These are phyloP conservation scores for Ammopiptanthus mongolicus DNA, from an alignment of 306 rosid species.

Conservation along the genomic window DNA sequence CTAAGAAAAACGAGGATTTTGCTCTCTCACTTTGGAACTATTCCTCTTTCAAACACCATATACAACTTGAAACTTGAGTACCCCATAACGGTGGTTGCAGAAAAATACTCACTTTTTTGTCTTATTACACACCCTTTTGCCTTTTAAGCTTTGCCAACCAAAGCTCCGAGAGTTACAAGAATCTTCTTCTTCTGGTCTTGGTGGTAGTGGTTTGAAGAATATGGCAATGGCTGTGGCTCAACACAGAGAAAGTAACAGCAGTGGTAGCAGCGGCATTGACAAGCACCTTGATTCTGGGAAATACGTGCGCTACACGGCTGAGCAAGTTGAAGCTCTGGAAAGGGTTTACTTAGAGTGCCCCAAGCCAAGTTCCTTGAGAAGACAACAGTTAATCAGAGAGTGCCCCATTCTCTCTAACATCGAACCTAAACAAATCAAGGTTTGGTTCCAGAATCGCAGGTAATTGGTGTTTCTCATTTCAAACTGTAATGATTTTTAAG, in stretches of 20 bases:
- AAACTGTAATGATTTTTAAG: neutral
- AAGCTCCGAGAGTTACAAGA: conserved; percentile 8
- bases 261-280: conserved; percentile 56
- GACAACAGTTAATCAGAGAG: conserved; percentile 69
- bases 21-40: neutral
- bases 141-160: conserved; percentile 23
- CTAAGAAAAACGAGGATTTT: neutral
- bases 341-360: conserved; percentile 69
- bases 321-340: conserved; percentile 76
- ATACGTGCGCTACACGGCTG: conserved; percentile 65
- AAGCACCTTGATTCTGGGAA: conserved; percentile 67
- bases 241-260: conserved; percentile 55
- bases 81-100: conserved; percentile 3
- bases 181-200: neutral
- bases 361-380: conserved; percentile 65
- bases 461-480: neutral
- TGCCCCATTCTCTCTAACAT: conserved; percentile 67
- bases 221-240: conserved; percentile 73
- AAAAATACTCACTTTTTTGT: conserved; percentile 11
- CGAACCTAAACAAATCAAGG: conserved; percentile 81
- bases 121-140: conserved; percentile 17
- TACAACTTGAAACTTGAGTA: no score
- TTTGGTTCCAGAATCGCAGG: conserved; percentile 86
- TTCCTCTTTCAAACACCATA: neutral
- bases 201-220: neutral